phyloP scores from a whole-genome alignment of 805 yeast genomes.

The Yamadazyma endophytica region DNA sequence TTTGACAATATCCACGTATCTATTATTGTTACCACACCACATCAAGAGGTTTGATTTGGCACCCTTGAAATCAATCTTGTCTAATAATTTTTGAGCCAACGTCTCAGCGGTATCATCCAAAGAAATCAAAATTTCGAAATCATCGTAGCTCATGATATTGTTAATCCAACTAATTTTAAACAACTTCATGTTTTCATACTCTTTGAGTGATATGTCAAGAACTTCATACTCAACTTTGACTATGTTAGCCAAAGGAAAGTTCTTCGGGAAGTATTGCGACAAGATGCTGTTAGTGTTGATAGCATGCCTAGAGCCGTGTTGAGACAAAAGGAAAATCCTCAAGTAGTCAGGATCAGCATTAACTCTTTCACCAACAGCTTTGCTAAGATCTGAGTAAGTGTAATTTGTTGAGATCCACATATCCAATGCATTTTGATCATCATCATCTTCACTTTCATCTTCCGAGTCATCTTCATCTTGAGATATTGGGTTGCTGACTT shows the following conservation, averaged over 20 bases:
- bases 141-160: constrained; percentile 63
- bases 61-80: constrained; percentile 41
- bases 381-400: constrained; percentile 55
- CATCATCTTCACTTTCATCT: constrained; percentile 27
- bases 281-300: constrained; percentile 29
- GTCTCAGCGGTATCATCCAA: constrained; percentile 50
- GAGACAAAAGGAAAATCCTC: constrained; percentile 59
- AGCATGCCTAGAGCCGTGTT: constrained; percentile 55
- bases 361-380: constrained; percentile 52
- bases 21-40: constrained; percentile 51
- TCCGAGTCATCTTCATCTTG: constrained; percentile 44
- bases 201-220: constrained; percentile 67
- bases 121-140: constrained; percentile 67
- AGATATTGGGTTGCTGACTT: constrained; percentile 41
- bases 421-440: constrained; percentile 35
- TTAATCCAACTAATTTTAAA: constrained; percentile 70
- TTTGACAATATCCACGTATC: constrained; percentile 32
- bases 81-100: constrained; percentile 52
- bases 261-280: constrained; percentile 39
- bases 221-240: constrained; percentile 66
- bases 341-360: constrained; percentile 48
- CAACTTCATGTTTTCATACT: constrained; percentile 70
- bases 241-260: constrained; percentile 41
- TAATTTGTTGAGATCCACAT: constrained; percentile 68
- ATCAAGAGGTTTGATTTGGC: constrained; percentile 45